Evolutionary conservation across 2,329 filamentous ascomycete genomes (phyloP).

Genomic region (Fusarium tjaetaba): DNA sequence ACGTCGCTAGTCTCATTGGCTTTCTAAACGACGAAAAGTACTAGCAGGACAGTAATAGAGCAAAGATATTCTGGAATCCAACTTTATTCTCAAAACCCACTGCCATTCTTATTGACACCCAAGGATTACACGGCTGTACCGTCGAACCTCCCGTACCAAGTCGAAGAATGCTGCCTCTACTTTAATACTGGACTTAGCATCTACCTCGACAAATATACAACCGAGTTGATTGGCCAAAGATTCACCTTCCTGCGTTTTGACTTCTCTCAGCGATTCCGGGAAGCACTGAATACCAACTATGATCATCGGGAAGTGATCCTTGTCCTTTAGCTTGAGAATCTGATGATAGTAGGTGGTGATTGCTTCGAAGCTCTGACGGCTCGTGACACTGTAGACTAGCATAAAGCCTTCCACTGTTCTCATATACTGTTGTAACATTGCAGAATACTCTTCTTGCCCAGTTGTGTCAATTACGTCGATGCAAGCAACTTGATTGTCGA

Average conservation of each 20-base stretch:
- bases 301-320: rapidly evolving
- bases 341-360: rapidly evolving
- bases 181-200: no score
- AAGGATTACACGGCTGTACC: not conserved
- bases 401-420: not conserved
- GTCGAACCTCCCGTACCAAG: not conserved
- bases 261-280: rapidly evolving
- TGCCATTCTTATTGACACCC: no score
- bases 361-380: not conserved
- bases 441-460: not conserved
- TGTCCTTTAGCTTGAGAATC: rapidly evolving
- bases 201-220: no score
- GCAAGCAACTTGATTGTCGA: rapidly evolving
- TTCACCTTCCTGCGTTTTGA: rapidly evolving
- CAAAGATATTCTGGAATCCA: no score
- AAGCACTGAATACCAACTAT: not conserved
- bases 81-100: no score
- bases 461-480: not conserved
- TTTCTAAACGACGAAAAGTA: no score
- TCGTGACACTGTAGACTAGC: not conserved
- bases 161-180: not conserved
- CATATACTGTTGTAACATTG: no score
- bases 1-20: no score
- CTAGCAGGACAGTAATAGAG: no score
- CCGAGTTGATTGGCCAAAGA: rapidly evolving